These are phyloP conservation scores for Mortierella sp. DNA, from an alignment of 371 early-diverging fungal species.

Conservation along the genomic window DNA sequence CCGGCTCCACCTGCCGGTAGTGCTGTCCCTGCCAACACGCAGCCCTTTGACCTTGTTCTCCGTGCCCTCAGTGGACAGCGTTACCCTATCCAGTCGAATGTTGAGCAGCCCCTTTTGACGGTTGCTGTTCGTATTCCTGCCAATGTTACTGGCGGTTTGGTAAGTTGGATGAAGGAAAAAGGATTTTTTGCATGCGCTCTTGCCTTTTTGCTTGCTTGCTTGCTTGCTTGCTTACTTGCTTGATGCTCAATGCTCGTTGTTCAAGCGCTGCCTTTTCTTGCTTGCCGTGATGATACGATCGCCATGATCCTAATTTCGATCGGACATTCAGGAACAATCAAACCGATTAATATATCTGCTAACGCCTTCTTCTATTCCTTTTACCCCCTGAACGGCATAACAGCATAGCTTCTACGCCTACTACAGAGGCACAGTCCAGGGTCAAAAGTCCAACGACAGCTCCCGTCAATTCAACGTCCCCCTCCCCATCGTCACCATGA, in stretches of 20 bases:
- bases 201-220: not conserved
- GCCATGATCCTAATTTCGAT: not conserved
- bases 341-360: not conserved
- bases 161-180: not conserved
- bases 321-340: not conserved
- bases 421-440: not conserved
- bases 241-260: not conserved
- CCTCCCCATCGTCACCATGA: not conserved
- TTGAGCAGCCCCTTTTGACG: slow-evolving; percentile 10
- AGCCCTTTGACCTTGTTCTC: slow-evolving; percentile 14
- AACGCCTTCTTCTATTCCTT: not conserved
- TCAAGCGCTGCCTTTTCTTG: too few species aligned
- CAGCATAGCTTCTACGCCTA: slow-evolving; percentile 37
- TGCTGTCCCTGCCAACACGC: slow-evolving; percentile 8
- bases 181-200: not conserved
- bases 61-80: slow-evolving; percentile 25
- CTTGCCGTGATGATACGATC: too few species aligned
- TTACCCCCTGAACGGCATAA: not conserved
- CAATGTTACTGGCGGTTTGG: slow-evolving; percentile 35
- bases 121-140: slow-evolving; percentile 20
- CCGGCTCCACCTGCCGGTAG: not conserved
- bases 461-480: slow-evolving; percentile 25
- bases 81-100: slow-evolving; percentile 14
- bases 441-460: not conserved
- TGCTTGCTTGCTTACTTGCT: not conserved